Percentiles rank a stretch among this genome's conserved stretches.
phyloP scores from a whole-genome alignment of 1,284 basidiomycete species.

The Xerocomus minutiporus region DNA sequence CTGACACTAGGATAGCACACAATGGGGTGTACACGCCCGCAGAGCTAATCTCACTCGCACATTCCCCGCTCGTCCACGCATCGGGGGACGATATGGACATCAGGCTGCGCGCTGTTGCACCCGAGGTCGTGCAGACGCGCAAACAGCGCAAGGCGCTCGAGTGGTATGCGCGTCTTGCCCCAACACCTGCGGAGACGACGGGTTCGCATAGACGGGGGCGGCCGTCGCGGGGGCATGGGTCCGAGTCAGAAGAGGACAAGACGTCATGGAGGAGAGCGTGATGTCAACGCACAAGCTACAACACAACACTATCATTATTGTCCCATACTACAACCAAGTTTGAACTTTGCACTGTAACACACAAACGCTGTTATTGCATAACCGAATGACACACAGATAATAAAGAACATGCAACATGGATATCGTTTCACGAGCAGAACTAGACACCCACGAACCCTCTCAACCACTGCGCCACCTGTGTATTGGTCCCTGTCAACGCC shows the following conservation, averaged over 20 bases:
- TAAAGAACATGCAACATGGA: not conserved
- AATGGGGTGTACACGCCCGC: slow-evolving; percentile 22
- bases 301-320: no score
- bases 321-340: not conserved
- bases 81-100: slow-evolving; percentile 1
- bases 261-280: slow-evolving; percentile 18
- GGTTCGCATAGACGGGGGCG: not conserved
- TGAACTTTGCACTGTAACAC: not conserved
- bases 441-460: slow-evolving; percentile 7
- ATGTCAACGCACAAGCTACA: not conserved
- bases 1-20: not conserved
- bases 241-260: slow-evolving; percentile 22
- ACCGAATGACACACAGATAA: not conserved
- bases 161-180: slow-evolving; percentile 16
- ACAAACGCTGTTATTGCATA: not conserved
- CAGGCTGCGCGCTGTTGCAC: slow-evolving; percentile 13
- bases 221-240: not conserved
- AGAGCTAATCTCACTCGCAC: slow-evolving; percentile 23
- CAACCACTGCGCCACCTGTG: slow-evolving; percentile 1
- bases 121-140: slow-evolving; percentile 26
- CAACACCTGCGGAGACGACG: not conserved
- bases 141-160: slow-evolving; percentile 25
- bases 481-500: slow-evolving; percentile 2
- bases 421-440: not conserved
- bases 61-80: slow-evolving; percentile 20